Conservation (phyloP, 805 yeast species). For the Suhomyces sp. region DNA sequence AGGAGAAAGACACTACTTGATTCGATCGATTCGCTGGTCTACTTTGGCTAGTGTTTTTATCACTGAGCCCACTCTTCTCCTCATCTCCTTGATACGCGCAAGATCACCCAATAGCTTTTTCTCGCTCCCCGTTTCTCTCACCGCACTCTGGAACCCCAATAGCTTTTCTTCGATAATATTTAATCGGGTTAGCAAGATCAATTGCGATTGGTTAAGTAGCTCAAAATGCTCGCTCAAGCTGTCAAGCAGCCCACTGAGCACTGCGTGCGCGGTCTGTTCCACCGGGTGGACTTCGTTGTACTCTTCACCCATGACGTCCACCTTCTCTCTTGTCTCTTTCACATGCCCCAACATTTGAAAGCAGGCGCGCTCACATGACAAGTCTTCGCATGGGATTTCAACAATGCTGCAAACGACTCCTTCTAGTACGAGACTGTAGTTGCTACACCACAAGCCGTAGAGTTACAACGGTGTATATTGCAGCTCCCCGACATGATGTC, state of each 20-base stretch:
- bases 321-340: neutral
- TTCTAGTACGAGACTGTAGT: neutral
- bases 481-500: neutral
- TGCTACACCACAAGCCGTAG: neutral
- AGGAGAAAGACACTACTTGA: neutral
- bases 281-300: conserved; percentile 50
- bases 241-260: conserved; percentile 55
- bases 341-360: neutral
- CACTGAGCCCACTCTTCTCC: conserved; percentile 27
- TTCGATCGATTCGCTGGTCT: conserved; percentile 23
- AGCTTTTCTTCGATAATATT: conserved; percentile 40
- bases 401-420: neutral
- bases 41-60: conserved; percentile 32
- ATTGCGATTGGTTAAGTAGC: conserved; percentile 54
- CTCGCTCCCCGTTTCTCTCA: conserved; percentile 15
- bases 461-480: neutral
- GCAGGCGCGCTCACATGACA: neutral
- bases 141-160: conserved; percentile 18
- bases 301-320: neutral
- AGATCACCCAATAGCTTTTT: conserved; percentile 19
- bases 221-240: conserved; percentile 48
- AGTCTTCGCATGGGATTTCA: neutral
- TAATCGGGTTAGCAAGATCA: conserved; percentile 49
- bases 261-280: conserved; percentile 55
- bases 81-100: conserved; percentile 26